phyloP scores from a whole-genome alignment of 2,329 filamentous ascomycete species.

The Penicillium sp. region DNA sequence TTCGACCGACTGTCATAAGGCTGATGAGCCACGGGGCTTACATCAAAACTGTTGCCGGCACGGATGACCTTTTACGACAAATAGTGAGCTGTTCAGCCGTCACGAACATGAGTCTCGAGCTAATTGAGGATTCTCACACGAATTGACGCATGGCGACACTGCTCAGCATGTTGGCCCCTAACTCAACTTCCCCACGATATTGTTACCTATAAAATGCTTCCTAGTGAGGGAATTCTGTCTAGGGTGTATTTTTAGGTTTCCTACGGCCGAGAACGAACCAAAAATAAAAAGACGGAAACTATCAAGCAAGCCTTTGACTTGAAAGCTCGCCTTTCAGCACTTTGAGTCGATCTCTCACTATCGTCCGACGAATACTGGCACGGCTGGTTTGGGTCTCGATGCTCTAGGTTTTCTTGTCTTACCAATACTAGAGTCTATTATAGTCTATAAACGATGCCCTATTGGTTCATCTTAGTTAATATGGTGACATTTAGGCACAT shows the following conservation, averaged over 20 bases:
- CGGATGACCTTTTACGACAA: background rate
- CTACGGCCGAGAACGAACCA: background rate
- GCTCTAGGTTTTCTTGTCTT: background rate
- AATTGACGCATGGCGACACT: no score
- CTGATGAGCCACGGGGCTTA: background rate
- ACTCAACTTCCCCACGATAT: background rate
- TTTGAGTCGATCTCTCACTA: background rate
- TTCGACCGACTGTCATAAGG: background rate
- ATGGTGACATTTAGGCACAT: background rate
- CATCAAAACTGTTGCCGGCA: background rate
- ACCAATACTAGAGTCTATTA: slow-evolving; percentile 1
- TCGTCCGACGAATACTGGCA: background rate
- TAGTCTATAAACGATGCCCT: background rate
- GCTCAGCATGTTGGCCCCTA: background rate
- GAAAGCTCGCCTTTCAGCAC: background rate
- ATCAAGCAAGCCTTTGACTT: background rate
- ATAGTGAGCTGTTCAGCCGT: background rate
- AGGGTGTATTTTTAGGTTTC: background rate
- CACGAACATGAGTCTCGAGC: no score
- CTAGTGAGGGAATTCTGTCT: background rate
- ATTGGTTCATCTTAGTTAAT: background rate
- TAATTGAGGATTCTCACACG: no score
- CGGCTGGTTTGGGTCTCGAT: background rate
- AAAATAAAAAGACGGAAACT: background rate
- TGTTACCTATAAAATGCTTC: background rate